Evolutionary conservation across 139 green algal genomes (phyloP).

Genomic region (Tetratostichococcus sp.): DNA sequence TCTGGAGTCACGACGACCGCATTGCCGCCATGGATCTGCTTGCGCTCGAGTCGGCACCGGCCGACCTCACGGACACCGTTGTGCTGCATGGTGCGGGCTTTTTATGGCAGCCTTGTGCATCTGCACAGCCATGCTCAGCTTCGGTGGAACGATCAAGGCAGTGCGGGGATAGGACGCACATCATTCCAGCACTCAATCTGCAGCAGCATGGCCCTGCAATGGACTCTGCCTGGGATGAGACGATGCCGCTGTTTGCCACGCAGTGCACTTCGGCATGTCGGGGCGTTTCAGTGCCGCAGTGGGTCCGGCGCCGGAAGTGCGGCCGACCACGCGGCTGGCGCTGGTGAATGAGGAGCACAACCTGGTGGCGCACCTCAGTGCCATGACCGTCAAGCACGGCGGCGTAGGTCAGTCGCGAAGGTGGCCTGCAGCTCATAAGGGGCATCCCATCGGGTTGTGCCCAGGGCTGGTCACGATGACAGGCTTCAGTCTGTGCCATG

Average conservation of each 20-base stretch:
- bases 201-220: too few species aligned
- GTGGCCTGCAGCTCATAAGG: too few species aligned
- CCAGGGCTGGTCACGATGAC: too few species aligned
- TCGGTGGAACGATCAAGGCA: too few species aligned
- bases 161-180: too few species aligned
- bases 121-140: too few species aligned
- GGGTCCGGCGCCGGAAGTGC: neutral
- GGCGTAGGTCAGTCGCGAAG: constrained; percentile 13
- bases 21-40: neutral
- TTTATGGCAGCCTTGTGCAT: too few species aligned
- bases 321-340: constrained; percentile 57
- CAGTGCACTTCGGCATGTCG: constrained; percentile 83
- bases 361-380: constrained; percentile 61
- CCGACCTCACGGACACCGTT: neutral
- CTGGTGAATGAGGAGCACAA: constrained; percentile 34
- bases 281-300: constrained; percentile 28
- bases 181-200: too few species aligned
- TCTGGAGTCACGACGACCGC: constrained; percentile 36
- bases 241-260: too few species aligned
- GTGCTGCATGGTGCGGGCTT: constrained; percentile 15
- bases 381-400: constrained; percentile 75
- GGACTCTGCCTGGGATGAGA: too few species aligned
- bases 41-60: neutral
- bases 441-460: too few species aligned
- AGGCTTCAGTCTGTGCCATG: too few species aligned